These are phyloP conservation scores for Cynara cardunculus DNA, from an alignment of 129 eudicot species.

Conservation along the genomic window DNA sequence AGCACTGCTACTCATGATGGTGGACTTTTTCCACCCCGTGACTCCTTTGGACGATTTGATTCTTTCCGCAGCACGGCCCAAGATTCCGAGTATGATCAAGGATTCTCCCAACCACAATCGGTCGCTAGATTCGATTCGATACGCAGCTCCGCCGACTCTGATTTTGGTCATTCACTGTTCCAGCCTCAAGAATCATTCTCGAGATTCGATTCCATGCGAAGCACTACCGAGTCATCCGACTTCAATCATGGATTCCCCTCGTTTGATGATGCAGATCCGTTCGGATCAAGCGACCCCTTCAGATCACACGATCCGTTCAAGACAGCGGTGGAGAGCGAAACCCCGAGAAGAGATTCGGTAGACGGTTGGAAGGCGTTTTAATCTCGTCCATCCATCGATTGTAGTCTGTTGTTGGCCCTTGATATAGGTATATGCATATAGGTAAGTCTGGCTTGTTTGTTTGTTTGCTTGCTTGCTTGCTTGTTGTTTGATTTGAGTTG, in stretches of 20 bases:
- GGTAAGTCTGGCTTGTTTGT: background rate
- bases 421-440: slow-evolving; percentile 5
- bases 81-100: slow-evolving; percentile 53
- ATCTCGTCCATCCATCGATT: background rate
- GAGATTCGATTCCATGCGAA: slow-evolving; percentile 63
- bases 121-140: slow-evolving; percentile 63
- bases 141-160: slow-evolving; percentile 53
- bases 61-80: slow-evolving; percentile 54
- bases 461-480: background rate
- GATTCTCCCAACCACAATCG: slow-evolving; percentile 26
- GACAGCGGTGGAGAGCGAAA: slow-evolving; percentile 24
- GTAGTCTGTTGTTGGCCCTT: background rate
- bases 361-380: slow-evolving; percentile 33
- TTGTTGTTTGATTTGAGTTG: slow-evolving; percentile 1
- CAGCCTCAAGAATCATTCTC: slow-evolving; percentile 51
- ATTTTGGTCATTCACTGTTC: slow-evolving; percentile 49
- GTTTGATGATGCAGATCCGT: slow-evolving; percentile 75
- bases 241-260: slow-evolving; percentile 58
- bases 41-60: slow-evolving; percentile 66
- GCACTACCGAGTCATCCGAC: slow-evolving; percentile 38
- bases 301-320: slow-evolving; percentile 58
- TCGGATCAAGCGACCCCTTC: slow-evolving; percentile 50
- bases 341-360: slow-evolving; percentile 28
- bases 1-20: slow-evolving; percentile 22
- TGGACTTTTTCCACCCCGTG: slow-evolving; percentile 45